These are phyloP conservation scores for Xerocomellus chrysenteron DNA, from an alignment of 768 basidiomycete genomes.

Conservation along the genomic window DNA sequence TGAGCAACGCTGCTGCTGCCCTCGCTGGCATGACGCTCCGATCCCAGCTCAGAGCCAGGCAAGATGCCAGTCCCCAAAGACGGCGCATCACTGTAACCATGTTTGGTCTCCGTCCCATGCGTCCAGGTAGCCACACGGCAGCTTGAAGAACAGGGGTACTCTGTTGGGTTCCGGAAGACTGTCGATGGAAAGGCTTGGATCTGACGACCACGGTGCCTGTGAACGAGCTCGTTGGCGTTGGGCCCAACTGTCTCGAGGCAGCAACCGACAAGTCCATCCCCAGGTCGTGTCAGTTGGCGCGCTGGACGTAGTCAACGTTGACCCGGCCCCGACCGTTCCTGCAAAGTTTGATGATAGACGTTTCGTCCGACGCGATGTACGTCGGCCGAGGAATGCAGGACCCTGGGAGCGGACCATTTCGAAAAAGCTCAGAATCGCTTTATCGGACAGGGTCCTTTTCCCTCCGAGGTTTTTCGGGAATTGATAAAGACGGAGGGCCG, in stretches of 20 bases:
- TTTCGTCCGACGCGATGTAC: constrained; percentile 30
- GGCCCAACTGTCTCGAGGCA: constrained; percentile 28
- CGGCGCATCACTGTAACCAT: constrained; percentile 24
- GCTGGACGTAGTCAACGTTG: constrained; percentile 37
- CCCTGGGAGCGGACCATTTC: constrained; percentile 18
- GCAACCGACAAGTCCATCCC: constrained; percentile 16
- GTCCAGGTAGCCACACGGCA: constrained; percentile 18
- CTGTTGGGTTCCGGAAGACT: constrained; percentile 27
- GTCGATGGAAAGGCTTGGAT: constrained; percentile 32
- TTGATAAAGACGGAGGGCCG: constrained; percentile 21
- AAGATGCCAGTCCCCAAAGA: background rate
- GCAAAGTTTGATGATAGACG: constrained; percentile 15
- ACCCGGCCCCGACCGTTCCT: constrained; percentile 25
- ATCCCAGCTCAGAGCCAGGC: background rate
- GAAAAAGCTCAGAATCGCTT: constrained; percentile 18
- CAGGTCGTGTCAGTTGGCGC: constrained; percentile 34
- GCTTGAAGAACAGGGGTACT: constrained; percentile 26
- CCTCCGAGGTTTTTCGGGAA: constrained; percentile 29
- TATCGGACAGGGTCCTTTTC: constrained; percentile 18
- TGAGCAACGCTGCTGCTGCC: constrained; percentile 30
- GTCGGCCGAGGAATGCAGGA: constrained; percentile 21
- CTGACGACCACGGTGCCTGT: constrained; percentile 35
- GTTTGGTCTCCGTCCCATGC: constrained; percentile 28
- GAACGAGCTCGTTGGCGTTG: constrained; percentile 33
- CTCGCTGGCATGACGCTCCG: constrained; percentile 26